These are phyloP conservation scores for Echeveria elegans DNA, from an alignment of 164 flowering plant genomes.

Conservation along the genomic window DNA sequence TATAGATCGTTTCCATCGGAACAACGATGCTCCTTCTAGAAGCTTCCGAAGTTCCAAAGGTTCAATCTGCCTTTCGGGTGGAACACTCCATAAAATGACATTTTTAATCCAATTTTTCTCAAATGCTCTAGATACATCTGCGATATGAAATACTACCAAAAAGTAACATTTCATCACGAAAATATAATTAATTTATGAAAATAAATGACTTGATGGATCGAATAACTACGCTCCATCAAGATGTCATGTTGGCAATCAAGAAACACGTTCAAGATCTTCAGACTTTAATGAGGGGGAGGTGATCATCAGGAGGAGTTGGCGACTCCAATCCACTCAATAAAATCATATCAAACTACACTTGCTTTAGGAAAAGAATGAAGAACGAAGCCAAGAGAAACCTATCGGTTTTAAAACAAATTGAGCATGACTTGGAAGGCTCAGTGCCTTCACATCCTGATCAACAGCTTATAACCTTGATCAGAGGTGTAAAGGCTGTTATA, in stretches of 20 bases:
- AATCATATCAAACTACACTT: not conserved
- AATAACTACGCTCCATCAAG: too few species aligned
- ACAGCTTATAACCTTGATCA: not conserved
- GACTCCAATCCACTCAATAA: not conserved
- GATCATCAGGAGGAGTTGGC: not conserved
- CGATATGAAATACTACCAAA: too few species aligned
- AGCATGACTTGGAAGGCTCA: not conserved
- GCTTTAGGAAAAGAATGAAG: not conserved
- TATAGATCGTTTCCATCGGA: too few species aligned
- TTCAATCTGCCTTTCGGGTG: too few species aligned
- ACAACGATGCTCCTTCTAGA: too few species aligned
- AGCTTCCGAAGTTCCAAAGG: too few species aligned
- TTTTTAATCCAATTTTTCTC: too few species aligned
- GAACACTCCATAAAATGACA: too few species aligned
- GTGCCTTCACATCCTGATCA: not conserved
- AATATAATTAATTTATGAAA: too few species aligned
- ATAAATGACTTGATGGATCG: too few species aligned
- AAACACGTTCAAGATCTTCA: not conserved
- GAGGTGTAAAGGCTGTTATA: slow-evolving; percentile 2
- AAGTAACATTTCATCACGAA: too few species aligned
- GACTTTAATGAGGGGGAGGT: not conserved
- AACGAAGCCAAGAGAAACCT: not conserved
- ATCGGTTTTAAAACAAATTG: not conserved
- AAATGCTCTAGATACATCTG: too few species aligned
- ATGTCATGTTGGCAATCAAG: not conserved